Conservation (phyloP, 2,329 filamentous ascomycete genomes). For the Herpotrichia juniperi region DNA sequence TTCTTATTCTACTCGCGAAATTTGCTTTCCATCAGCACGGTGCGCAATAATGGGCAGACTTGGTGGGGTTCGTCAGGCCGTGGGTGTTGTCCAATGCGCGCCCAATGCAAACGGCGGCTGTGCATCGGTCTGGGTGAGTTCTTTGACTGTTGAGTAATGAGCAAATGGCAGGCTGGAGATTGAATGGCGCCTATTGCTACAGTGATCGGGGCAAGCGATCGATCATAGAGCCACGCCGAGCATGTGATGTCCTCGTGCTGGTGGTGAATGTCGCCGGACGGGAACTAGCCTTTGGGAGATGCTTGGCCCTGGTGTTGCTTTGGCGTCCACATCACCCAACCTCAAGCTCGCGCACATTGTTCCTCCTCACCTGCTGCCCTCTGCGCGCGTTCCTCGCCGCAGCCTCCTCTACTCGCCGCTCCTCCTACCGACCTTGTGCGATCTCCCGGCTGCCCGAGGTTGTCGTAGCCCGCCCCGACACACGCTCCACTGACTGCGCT, state of each 20-base stretch:
- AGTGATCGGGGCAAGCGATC: not conserved
- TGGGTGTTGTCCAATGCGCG: not conserved
- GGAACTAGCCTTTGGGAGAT: not conserved
- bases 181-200: not conserved
- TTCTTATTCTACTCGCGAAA: not conserved
- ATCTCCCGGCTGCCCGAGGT: constrained; percentile 4
- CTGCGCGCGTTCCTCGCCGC: not conserved
- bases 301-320: not conserved
- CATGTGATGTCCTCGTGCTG: not conserved
- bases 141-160: not conserved
- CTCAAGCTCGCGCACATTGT: constrained; percentile 1
- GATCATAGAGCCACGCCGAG: not conserved
- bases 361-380: constrained; percentile 2
- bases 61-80: not conserved
- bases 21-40: not conserved
- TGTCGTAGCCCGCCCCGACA: not conserved
- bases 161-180: not conserved
- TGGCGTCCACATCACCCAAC: not conserved
- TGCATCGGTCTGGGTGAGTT: not conserved
- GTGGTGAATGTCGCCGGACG: not conserved
- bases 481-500: not conserved
- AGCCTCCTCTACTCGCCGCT: not conserved
- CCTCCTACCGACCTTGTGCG: not conserved
- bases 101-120: constrained; percentile 2
- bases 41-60: not conserved